Evolutionary conservation across 805 yeast species (phyloP), one percentile per base, ranked within the genome.

Genomic region (Saccharomycopsis sp.): DNA sequence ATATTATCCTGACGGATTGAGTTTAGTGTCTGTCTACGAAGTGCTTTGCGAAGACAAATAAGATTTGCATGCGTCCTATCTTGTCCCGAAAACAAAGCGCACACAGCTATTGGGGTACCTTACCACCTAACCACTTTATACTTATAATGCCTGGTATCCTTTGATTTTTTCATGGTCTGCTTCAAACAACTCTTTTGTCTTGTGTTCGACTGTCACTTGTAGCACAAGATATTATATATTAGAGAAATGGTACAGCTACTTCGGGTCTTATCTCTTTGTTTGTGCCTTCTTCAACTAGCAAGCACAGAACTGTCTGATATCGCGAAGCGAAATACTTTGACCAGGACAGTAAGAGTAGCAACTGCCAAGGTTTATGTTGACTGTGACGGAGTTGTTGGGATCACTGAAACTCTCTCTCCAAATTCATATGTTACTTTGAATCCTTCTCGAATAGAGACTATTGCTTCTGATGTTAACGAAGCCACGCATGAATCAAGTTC

Each of bases 401-500:
- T 20, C 7, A 12, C 12, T 5, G 48, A 44, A 44, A 16, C 18
- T 44, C 48, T 44, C 16, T 44, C 21, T 12, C 21, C 48, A 44
- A 18, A 44, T 12, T 44, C 48, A 12, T 44, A 44, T 44, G 48
- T 44, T 12, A 44, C 48, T 44, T n/a, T 44, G 16, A 44, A 18
- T 18, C 48, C 48, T n/a, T 44, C 48, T n/a, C 61, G 61, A 64
- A n/a, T 58, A 47, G 50, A 16, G 44, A 29, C 20, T 41, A 40
- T 8, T 16, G 50, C 7, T 9, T 18, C n/a, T 64, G 68, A 56
- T 52, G 67, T 12, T 65, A 67, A n/a, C 64, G 55, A 21, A 58
- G 62, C 18, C 67, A 70, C 50, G 55, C 62, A 50, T 56, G 55
- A 24, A n/a, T n/a, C n/a, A n/a, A n/a, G n/a, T n/a, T n/a, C n/a